Evolutionary conservation across 768 basidiomycete species (phyloP).

Genomic region (Trametes elegans): DNA sequence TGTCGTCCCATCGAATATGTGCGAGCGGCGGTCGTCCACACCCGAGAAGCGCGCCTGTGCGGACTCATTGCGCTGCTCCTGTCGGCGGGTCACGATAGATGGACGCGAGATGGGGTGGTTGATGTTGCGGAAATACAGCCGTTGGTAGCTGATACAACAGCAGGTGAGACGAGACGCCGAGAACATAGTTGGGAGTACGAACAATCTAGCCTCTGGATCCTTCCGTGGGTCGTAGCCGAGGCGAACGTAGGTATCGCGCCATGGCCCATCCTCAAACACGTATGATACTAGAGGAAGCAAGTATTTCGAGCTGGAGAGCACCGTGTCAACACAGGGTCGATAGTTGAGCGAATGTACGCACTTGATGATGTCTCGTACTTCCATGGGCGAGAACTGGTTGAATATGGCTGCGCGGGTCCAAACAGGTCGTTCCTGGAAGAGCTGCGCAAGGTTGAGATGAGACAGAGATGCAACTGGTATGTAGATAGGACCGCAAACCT

Average conservation of each 20-base stretch:
- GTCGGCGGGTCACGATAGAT: constrained; percentile 69
- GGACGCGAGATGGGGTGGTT: constrained; percentile 78
- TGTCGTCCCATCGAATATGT: constrained; percentile 86
- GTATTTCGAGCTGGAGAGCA: constrained; percentile 63
- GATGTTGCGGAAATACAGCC: constrained; percentile 86
- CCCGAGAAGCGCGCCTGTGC: constrained; percentile 33
- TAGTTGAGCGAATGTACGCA: constrained; percentile 35
- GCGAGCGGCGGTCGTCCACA: constrained; percentile 41
- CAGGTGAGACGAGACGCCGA: neutral
- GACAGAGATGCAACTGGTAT: neutral
- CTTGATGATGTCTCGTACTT: constrained; percentile 76
- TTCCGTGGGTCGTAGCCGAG: constrained; percentile 89
- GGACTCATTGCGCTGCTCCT: constrained; percentile 48
- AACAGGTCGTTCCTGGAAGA: constrained; percentile 72
- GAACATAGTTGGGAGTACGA: constrained; percentile 31
- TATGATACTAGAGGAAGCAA: constrained; percentile 82
- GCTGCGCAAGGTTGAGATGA: constrained; percentile 38
- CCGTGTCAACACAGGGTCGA: neutral
- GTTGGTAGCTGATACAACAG: constrained; percentile 72
- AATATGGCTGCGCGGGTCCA: constrained; percentile 89
- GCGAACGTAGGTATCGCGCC: constrained; percentile 83
- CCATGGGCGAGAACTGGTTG: constrained; percentile 70
- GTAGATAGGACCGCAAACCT: constrained; percentile 35
- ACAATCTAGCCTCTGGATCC: constrained; percentile 75
- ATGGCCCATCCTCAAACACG: constrained; percentile 92